Percentiles rank a stretch among this genome's conserved stretches.
phyloP scores from a whole-genome alignment of 2,329 filamentous ascomycete species.

The Aspergillus chevalieri region DNA sequence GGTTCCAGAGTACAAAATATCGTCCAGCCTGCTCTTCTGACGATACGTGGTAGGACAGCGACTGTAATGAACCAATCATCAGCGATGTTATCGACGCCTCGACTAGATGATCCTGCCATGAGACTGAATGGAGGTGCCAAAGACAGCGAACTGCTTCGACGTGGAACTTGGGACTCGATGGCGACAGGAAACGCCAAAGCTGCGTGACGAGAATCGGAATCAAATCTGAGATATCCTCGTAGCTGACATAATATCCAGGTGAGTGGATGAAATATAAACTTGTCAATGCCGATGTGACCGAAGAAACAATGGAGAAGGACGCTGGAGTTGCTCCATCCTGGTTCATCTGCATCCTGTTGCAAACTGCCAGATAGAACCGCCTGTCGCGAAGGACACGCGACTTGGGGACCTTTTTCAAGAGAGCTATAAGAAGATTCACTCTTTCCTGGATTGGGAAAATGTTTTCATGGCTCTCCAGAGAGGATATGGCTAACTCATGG shows the following conservation, averaged over 20 bases:
- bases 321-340: constrained; percentile 21
- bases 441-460: constrained; percentile 50
- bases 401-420: constrained; percentile 35
- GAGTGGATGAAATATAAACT: constrained; percentile 32
- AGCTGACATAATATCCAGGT: constrained; percentile 31
- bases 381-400: constrained; percentile 30
- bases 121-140: constrained; percentile 76
- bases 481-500: constrained; percentile 29
- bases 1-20: constrained; percentile 39
- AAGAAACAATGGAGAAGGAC: constrained; percentile 31
- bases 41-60: constrained; percentile 21
- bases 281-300: constrained; percentile 46
- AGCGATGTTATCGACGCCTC: constrained; percentile 70
- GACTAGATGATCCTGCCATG: constrained; percentile 62
- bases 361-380: constrained; percentile 30
- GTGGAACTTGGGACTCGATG: constrained; percentile 83
- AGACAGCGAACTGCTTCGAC: constrained; percentile 83
- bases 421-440: constrained; percentile 53
- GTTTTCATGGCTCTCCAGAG: constrained; percentile 20
- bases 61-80: constrained; percentile 49
- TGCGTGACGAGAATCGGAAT: constrained; percentile 63
- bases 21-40: constrained; percentile 31
- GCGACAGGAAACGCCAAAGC: constrained; percentile 75
- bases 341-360: constrained; percentile 16
- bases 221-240: constrained; percentile 51